A percentile compares a stretch with the other conserved stretches of the same genome.
Evolutionary conservation across 371 early-diverging fungal species (phyloP).

Genomic region (Rhizopus microsporus): DNA sequence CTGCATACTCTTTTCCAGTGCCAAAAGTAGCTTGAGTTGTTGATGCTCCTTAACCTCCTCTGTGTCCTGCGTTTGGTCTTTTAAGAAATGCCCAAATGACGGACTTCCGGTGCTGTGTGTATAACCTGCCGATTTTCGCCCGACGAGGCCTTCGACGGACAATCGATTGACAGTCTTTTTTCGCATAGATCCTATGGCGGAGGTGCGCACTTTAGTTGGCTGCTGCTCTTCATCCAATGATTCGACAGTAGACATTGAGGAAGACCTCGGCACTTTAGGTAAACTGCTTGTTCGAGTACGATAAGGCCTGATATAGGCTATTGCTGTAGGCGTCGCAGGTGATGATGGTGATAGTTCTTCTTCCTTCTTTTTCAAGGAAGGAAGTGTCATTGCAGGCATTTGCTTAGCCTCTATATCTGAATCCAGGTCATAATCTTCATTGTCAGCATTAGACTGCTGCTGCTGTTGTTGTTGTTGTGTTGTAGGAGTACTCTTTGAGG

Average conservation of each 20-base stretch:
- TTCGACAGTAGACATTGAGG: conserved; percentile 23
- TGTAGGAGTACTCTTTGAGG: conserved; percentile 22
- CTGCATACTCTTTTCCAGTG: conserved; percentile 50
- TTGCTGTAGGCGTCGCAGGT: conserved; percentile 1
- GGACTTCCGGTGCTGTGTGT: not conserved
- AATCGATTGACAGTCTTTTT: conserved; percentile 33
- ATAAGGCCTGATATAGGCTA: conserved; percentile 16
- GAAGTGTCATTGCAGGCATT: conserved; percentile 24
- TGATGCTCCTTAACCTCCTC: conserved; percentile 5
- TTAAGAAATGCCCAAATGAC: conserved; percentile 16
- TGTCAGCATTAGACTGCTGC: not conserved
- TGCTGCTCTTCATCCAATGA: conserved; percentile 3
- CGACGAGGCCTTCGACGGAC: conserved; percentile 36
- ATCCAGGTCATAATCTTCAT: not conserved
- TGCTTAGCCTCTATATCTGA: not conserved
- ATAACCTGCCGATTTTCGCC: conserved; percentile 10
- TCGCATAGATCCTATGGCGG: conserved; percentile 34
- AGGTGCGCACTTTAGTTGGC: not conserved
- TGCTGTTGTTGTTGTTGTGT: not conserved
- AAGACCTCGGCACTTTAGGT: conserved; percentile 25
- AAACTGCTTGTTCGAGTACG: conserved; percentile 33
- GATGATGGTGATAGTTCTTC: not conserved
- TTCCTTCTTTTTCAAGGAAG: conserved; percentile 23
- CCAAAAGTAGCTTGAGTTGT: conserved; percentile 37
- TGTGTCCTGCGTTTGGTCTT: conserved; percentile 12